phyloP scores from a whole-genome alignment of 331 rosid species.

The Pyrus hybrid region DNA sequence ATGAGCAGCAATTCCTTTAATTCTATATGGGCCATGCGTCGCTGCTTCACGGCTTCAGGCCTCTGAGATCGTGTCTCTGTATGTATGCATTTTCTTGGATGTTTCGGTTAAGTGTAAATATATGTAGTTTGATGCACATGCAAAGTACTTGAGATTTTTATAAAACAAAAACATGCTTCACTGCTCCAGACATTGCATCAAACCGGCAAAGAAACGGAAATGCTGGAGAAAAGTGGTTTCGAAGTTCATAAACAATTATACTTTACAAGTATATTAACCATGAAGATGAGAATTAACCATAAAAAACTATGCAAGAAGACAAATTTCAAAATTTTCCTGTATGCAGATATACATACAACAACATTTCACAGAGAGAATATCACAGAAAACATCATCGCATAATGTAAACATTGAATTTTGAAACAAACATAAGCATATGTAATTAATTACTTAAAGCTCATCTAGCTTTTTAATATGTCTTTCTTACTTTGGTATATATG shows the following conservation, averaged over 20 bases:
- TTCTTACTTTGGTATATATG: not conserved
- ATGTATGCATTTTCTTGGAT: constrained; percentile 3
- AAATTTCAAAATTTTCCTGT: constrained; percentile 13
- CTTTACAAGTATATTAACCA: constrained; percentile 6
- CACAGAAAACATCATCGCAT: not conserved
- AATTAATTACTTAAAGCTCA: not conserved
- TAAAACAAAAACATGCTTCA: constrained; percentile 4
- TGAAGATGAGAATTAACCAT: constrained; percentile 11
- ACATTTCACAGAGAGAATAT: not conserved
- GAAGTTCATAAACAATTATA: constrained; percentile 26
- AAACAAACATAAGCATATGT: not conserved
- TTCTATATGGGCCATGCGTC: not conserved
- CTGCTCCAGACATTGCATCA: constrained; percentile 15
- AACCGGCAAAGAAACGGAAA: constrained; percentile 16
- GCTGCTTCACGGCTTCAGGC: not conserved
- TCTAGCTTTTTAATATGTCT: not conserved
- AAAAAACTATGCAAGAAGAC: constrained; percentile 21
- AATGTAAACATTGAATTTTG: constrained; percentile 12
- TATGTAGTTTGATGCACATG: not conserved
- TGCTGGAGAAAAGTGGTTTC: constrained; percentile 18
- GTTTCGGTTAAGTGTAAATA: not conserved
- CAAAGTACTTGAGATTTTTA: not conserved
- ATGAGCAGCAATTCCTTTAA: not conserved
- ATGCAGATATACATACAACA: constrained; percentile 1
- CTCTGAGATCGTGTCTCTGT: not conserved